Evolutionary conservation across 495 filamentous ascomycete species (phyloP), one percentile per base, ranked within the genome.

Genomic region (Penicillium salamii): DNA sequence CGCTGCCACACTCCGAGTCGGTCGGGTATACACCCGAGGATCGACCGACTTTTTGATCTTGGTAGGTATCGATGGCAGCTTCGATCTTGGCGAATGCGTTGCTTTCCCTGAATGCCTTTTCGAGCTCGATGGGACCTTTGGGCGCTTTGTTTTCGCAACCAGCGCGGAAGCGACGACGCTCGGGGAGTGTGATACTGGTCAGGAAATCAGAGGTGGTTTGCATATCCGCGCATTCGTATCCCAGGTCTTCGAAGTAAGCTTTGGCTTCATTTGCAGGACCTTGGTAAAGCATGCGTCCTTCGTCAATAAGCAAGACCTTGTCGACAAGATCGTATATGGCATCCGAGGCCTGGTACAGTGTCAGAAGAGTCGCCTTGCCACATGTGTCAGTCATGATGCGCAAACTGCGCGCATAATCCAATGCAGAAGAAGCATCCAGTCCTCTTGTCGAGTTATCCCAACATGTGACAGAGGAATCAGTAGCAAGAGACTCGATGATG

Each of bases 371-470:
- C n/a, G 82, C 84, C 13, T 82, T 88, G 54, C 87, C 78, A 72
- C 86, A 88, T 21, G 89, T 78, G 58, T 90, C 82, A n/a, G 88
- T 90, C 70, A 89, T 80, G 34, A 89, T 79, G 2, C 87, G 79
- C 34, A 92, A 77, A 19, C 84, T 86, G 56, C 88, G 87, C 36
- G 77, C 66, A 46, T 68, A 75, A 35, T 90, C 86, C 21, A 93
- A 75, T 0, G 90, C 89, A 1, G 90, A 92, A 9, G 83, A 86
- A 2, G 88, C 86, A 58, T 95, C 90, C 7, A 95, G 74, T 32
- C 90, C 90, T 41, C 90, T 78, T 3, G 89, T 91, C 14, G 80
- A 83, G 65, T 95, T 93, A 63, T 95, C 90, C 87, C 89, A 93
- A 14, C 82, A 88, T 33, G 79, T 76, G 8, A 95, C 76, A 21